A percentile compares a stretch with the other conserved stretches of the same genome.
Conservation (phyloP, 2,329 filamentous ascomycete genomes). For the Aspergillus carbonarius region DNA sequence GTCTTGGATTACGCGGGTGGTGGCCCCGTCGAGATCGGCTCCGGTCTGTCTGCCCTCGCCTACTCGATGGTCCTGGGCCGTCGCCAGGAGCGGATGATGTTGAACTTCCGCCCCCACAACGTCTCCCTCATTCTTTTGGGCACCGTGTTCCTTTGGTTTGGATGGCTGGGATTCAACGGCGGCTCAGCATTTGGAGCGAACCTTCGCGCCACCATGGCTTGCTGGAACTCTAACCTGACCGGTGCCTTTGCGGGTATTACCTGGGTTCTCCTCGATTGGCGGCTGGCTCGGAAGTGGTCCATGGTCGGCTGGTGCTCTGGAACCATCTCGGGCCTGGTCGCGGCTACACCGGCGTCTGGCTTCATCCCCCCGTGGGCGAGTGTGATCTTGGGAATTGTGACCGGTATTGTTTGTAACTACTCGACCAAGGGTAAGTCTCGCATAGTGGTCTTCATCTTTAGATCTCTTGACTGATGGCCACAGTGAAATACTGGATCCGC, state of each 20-base stretch:
- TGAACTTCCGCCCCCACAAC: constrained; percentile 99
- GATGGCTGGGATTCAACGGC: constrained; percentile 98
- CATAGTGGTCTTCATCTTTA: neutral
- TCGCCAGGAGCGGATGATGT: constrained; percentile 98
- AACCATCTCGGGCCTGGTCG: constrained; percentile 80
- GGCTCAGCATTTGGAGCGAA: constrained; percentile 93
- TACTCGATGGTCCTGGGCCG: constrained; percentile 95
- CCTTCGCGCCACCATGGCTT: constrained; percentile 89
- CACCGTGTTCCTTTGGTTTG: constrained; percentile 95
- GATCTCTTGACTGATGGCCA: constrained; percentile 10
- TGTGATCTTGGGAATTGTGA: constrained; percentile 60
- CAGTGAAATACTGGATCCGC: constrained; percentile 70
- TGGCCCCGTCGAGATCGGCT: constrained; percentile 94
- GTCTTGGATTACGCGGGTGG: constrained; percentile 96
- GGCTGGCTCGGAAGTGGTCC: constrained; percentile 90
- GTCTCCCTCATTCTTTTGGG: constrained; percentile 95
- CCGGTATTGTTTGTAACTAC: constrained; percentile 75
- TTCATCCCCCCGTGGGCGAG: constrained; percentile 70
- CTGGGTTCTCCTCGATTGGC: constrained; percentile 95
- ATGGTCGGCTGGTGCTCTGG: constrained; percentile 93
- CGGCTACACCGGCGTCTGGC: constrained; percentile 80
- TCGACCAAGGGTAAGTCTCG: constrained; percentile 74
- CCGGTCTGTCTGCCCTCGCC: constrained; percentile 86
- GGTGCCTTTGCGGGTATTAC: constrained; percentile 89
- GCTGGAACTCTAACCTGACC: constrained; percentile 95